Conservation (phyloP, 208 protist genomes). For the Endotrypanum monterogeii region DNA sequence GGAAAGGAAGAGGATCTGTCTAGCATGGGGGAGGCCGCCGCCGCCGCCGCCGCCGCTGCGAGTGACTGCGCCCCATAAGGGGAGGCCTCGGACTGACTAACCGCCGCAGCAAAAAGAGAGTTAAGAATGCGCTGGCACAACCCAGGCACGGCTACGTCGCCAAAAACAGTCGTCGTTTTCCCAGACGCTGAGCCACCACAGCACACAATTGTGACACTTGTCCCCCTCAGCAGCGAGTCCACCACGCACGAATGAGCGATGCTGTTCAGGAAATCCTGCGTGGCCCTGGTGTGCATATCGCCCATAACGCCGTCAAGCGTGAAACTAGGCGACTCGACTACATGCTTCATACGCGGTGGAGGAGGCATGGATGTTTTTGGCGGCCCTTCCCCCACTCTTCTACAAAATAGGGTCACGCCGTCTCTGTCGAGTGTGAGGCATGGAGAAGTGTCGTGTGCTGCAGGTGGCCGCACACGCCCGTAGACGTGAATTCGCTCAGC, state of each 20-base stretch:
- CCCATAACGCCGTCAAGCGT: conserved; percentile 67
- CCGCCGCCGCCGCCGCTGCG: not conserved
- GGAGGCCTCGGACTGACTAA: not conserved
- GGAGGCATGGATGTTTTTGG: not conserved
- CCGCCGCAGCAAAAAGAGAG: conserved; percentile 11
- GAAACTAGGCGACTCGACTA: conserved; percentile 42
- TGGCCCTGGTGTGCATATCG: conserved; percentile 45
- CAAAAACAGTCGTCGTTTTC: conserved; percentile 85
- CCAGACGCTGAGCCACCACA: conserved; percentile 76
- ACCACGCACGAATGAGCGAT: conserved; percentile 33
- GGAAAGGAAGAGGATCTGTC: not conserved
- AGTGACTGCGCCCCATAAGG: not conserved
- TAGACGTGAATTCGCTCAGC: conserved; percentile 31
- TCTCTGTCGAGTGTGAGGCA: conserved; percentile 9
- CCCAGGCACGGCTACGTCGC: conserved; percentile 25
- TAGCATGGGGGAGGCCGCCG: not conserved
- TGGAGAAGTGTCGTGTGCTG: not conserved
- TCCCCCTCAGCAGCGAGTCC: conserved; percentile 31
- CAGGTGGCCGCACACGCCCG: conserved; percentile 30
- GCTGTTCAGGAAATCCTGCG: conserved; percentile 46
- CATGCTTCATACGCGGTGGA: not conserved
- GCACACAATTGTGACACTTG: conserved; percentile 73
- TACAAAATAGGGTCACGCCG: conserved; percentile 6
- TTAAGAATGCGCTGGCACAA: conserved; percentile 16
- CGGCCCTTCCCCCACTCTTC: not conserved